Evolutionary conservation across 192 early-diverging fungal genomes (phyloP).

Genomic region (Backusella tuberculispora): DNA sequence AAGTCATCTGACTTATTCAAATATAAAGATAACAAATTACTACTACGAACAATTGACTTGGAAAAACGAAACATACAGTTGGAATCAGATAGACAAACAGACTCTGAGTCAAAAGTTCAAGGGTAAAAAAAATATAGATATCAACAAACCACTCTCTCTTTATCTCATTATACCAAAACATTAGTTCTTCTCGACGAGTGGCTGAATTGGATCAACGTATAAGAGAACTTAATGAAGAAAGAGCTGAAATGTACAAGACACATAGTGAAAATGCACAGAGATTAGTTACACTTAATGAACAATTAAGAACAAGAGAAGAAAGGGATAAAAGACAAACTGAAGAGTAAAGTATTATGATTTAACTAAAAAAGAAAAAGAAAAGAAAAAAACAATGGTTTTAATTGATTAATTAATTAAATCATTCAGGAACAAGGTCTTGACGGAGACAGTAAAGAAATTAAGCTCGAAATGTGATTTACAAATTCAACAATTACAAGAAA

Average conservation of each 20-base stretch:
- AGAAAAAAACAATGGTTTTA: constrained; percentile 2
- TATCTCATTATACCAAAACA: background rate
- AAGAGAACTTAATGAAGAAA: constrained; percentile 81
- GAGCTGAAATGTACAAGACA: constrained; percentile 84
- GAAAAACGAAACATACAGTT: constrained; percentile 18
- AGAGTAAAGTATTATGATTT: constrained; percentile 59
- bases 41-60: constrained; percentile 22
- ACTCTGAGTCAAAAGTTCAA: background rate
- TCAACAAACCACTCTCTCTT: background rate
- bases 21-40: constrained; percentile 10
- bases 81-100: background rate
- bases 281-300: constrained; percentile 84
- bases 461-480: constrained; percentile 43
- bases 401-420: background rate
- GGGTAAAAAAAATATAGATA: background rate
- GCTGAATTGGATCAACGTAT: constrained; percentile 77
- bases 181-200: background rate
- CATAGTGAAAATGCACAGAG: constrained; percentile 93
- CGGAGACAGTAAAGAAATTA: constrained; percentile 37
- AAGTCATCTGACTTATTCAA: background rate
- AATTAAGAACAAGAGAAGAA: constrained; percentile 63
- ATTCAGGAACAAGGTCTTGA: constrained; percentile 43
- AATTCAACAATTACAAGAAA: constrained; percentile 70
- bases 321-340: constrained; percentile 56
- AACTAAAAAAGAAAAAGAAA: background rate